Percentiles rank a stretch among this genome's conserved stretches.
Conservation (phyloP, 2,329 filamentous ascomycete species). For the Colletotrichum horii region DNA sequence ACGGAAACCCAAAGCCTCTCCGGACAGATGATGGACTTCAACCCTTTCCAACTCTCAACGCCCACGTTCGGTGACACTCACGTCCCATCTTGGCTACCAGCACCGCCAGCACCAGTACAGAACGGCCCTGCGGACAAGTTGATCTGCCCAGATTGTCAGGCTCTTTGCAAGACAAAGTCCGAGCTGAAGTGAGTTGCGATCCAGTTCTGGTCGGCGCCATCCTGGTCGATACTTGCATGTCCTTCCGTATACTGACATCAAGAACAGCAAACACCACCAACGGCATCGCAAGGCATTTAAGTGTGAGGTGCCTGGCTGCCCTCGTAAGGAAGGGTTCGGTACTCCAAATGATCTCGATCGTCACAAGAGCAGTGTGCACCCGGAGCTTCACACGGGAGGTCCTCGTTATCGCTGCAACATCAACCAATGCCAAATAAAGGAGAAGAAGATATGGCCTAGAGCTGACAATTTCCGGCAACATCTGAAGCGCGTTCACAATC, state of each 20-base stretch:
- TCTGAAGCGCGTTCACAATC: slow-evolving; percentile 69
- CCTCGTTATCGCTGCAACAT: slow-evolving; percentile 66
- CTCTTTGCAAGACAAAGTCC: slow-evolving; percentile 54
- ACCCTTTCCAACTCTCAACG: not conserved
- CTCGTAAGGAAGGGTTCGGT: slow-evolving; percentile 70
- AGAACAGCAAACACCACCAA: slow-evolving; percentile 72
- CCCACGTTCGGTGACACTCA: not conserved
- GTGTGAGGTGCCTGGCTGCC: slow-evolving; percentile 65
- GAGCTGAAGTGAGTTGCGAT: slow-evolving; percentile 55
- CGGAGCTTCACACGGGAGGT: slow-evolving; percentile 46
- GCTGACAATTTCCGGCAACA: slow-evolving; percentile 89
- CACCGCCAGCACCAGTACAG: not conserved
- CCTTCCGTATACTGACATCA: slow-evolving; percentile 24
- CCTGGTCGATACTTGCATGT: not conserved
- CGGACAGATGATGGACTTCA: slow-evolving; percentile 37
- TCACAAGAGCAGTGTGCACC: slow-evolving; percentile 77
- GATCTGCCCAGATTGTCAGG: slow-evolving; percentile 45
- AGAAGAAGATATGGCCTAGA: slow-evolving; percentile 79
- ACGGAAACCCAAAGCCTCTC: slow-evolving; percentile 44
- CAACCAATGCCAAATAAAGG: slow-evolving; percentile 58
- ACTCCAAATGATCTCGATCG: slow-evolving; percentile 83
- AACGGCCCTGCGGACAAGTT: slow-evolving; percentile 23
- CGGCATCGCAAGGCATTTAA: slow-evolving; percentile 72
- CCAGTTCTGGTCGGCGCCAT: not conserved
- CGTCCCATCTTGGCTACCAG: not conserved